phyloP scores from a whole-genome alignment of 352 stramenopile species.

The Phytophthora quininea region DNA sequence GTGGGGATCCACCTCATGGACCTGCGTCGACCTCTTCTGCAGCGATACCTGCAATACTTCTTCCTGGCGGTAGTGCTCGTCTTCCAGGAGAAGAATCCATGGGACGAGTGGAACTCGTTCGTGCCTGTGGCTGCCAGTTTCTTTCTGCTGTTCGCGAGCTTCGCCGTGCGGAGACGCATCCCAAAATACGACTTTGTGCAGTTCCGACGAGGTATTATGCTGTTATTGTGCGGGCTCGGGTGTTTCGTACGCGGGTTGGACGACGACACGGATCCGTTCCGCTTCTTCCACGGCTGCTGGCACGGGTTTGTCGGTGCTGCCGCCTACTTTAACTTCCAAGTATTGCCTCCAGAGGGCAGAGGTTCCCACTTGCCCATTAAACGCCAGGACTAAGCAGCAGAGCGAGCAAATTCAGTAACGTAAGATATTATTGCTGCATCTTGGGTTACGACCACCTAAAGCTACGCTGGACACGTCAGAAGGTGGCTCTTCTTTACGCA shows the following conservation, averaged over 20 bases:
- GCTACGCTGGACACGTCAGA: neutral
- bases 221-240: slow-evolving; percentile 50
- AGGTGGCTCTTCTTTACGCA: slow-evolving; percentile 3
- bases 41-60: slow-evolving; percentile 73
- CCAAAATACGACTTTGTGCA: slow-evolving; percentile 62
- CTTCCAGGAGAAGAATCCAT: slow-evolving; percentile 82
- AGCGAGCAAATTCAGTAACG: neutral
- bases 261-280: slow-evolving; percentile 77
- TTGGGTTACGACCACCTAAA: neutral
- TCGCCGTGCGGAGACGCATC: slow-evolving; percentile 43
- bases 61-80: slow-evolving; percentile 69
- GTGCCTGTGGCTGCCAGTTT: slow-evolving; percentile 57
- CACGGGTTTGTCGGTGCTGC: slow-evolving; percentile 75
- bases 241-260: slow-evolving; percentile 74
- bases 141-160: slow-evolving; percentile 45
- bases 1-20: slow-evolving; percentile 85
- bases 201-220: slow-evolving; percentile 51
- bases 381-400: slow-evolving; percentile 27
- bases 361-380: slow-evolving; percentile 45
- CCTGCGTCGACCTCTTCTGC: slow-evolving; percentile 36
- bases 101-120: slow-evolving; percentile 66
- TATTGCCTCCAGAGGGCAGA: slow-evolving; percentile 40
- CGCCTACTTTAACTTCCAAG: slow-evolving; percentile 75
- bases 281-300: slow-evolving; percentile 86
- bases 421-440: neutral